A percentile compares a stretch with the other conserved stretches of the same genome.
These are phyloP conservation scores for Pichia sp. DNA, from an alignment of 1,139 yeast species.

Conservation along the genomic window DNA sequence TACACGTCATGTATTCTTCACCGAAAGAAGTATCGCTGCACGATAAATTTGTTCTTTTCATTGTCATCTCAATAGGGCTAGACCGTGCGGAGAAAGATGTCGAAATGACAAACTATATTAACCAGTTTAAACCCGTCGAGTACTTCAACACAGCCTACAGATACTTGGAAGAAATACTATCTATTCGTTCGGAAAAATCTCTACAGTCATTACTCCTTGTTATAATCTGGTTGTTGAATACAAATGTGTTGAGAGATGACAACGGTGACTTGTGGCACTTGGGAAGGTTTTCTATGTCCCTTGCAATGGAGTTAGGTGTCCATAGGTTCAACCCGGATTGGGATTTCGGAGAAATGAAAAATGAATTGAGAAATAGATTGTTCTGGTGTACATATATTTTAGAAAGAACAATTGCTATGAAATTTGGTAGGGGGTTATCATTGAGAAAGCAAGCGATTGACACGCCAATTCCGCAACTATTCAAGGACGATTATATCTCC, in stretches of 20 bases:
- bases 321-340: constrained; percentile 27
- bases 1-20: constrained; percentile 15
- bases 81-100: constrained; percentile 12
- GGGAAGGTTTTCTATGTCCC: constrained; percentile 24
- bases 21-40: constrained; percentile 20
- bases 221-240: constrained; percentile 23
- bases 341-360: constrained; percentile 23
- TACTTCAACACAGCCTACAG: constrained; percentile 24
- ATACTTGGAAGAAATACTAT: constrained; percentile 22
- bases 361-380: constrained; percentile 24
- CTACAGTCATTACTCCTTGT: constrained; percentile 22
- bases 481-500: constrained; percentile 20
- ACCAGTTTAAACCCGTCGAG: constrained; percentile 23
- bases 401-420: constrained; percentile 26
- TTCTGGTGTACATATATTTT: constrained; percentile 26
- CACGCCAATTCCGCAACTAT: constrained; percentile 23
- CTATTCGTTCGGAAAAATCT: constrained; percentile 22
- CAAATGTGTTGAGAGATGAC: constrained; percentile 22
- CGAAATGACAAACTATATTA: constrained; percentile 11
- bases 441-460: constrained; percentile 26
- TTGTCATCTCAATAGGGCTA: constrained; percentile 24
- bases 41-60: constrained; percentile 23
- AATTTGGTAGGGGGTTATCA: constrained; percentile 24
- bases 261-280: constrained; percentile 27
- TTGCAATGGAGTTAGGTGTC: constrained; percentile 28